Percentiles rank a stretch among this genome's conserved stretches.
Evolutionary conservation across 768 basidiomycete genomes (phyloP).

Genomic region (Cyathus striatus): DNA sequence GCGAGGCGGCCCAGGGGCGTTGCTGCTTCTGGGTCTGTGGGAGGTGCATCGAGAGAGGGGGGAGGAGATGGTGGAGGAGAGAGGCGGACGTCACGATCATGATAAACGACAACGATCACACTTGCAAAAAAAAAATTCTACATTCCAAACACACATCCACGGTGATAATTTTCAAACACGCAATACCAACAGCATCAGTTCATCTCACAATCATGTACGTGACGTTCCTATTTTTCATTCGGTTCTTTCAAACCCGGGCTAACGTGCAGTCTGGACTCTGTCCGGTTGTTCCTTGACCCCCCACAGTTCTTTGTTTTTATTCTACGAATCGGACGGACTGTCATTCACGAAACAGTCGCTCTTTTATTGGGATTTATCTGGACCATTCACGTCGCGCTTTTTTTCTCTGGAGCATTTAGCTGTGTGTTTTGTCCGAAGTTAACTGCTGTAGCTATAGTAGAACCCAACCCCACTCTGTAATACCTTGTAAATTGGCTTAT

Average conservation of each 20-base stretch:
- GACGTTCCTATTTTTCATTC: background rate
- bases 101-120: constrained; percentile 19
- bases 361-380: constrained; percentile 18
- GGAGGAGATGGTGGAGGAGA: constrained; percentile 5
- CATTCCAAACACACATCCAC: constrained; percentile 6
- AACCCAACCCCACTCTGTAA: constrained; percentile 17
- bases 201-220: constrained; percentile 16
- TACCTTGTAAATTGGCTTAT: constrained; percentile 29
- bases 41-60: background rate
- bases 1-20: background rate
- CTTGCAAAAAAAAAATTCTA: no score
- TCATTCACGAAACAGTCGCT: constrained; percentile 50
- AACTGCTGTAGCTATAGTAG: constrained; percentile 29
- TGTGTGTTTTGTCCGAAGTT: constrained; percentile 10
- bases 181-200: constrained; percentile 10
- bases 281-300: no score
- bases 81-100: constrained; percentile 18
- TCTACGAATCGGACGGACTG: constrained; percentile 33
- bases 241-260: background rate
- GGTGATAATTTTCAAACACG: constrained; percentile 17
- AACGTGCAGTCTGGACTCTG: no score
- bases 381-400: constrained; percentile 13
- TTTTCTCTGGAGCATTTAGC: constrained; percentile 10
- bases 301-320: no score
- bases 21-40: constrained; percentile 3